Conservation (phyloP, 2,329 filamentous ascomycete genomes). For the Talaromyces verruculosus region DNA sequence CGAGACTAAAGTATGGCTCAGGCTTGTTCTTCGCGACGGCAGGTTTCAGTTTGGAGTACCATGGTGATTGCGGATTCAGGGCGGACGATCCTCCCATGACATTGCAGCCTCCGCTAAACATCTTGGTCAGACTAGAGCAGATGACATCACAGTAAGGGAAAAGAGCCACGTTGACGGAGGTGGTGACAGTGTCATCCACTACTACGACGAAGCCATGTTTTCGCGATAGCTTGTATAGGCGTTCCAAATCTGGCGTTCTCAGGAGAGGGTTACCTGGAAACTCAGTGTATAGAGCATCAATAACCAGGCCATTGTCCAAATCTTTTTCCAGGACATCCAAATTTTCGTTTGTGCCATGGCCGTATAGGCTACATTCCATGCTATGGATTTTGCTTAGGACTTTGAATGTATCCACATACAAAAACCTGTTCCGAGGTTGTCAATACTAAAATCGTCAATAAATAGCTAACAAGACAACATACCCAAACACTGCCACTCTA, state of each 20-base stretch:
- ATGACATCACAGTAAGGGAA: conserved; percentile 23
- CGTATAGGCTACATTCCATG: conserved; percentile 18
- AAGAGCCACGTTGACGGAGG: conserved; percentile 22
- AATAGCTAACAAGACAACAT: not conserved
- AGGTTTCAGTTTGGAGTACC: conserved; percentile 2
- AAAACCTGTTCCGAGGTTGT: not conserved
- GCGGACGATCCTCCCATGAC: conserved; percentile 23
- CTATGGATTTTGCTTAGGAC: conserved; percentile 13
- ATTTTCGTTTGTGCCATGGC: conserved; percentile 19
- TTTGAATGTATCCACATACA: conserved; percentile 18
- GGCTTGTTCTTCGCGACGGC: conserved; percentile 51
- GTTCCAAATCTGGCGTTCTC: conserved; percentile 21
- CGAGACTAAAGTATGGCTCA: conserved; percentile 28
- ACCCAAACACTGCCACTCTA: conserved; percentile 15
- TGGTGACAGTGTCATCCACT: conserved; percentile 24
- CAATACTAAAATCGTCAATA: not conserved
- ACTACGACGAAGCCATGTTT: conserved; percentile 20
- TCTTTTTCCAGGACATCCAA: conserved; percentile 18
- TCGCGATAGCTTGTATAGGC: conserved; percentile 19
- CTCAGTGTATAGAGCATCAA: conserved; percentile 20
- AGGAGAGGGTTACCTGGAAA: conserved; percentile 22
- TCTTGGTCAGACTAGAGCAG: conserved; percentile 24
- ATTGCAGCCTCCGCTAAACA: conserved; percentile 24
- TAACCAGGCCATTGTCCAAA: conserved; percentile 6
- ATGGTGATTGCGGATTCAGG: conserved; percentile 5